Evolutionary conservation across 2,329 filamentous ascomycete genomes (phyloP), one percentile per base, ranked within the genome.

Genomic region (Coleophoma crateriformis): DNA sequence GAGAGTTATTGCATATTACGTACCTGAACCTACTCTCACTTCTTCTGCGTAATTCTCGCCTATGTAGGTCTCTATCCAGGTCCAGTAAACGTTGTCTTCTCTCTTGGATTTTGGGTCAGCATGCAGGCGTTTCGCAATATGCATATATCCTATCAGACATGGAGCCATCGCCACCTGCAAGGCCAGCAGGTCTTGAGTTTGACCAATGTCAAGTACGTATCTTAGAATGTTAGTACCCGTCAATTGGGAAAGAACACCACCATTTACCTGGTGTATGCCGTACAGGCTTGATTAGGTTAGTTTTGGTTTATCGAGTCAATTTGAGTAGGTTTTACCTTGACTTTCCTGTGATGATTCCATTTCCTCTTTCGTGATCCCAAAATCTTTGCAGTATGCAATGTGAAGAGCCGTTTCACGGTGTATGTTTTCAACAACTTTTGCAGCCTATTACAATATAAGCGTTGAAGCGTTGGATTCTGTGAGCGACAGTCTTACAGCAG

Each of bases 11-110:
- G 12, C 15, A 7, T 27, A 10, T 35, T 19, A 27, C 78, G 67
- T 71, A 89, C 87, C 82, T 48, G 77, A 81, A 19, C 88, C 89
- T 3, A 81, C 75, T 55, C 73, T 74, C 48, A 95, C 87, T 6
- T 88, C 88, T 54, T 83, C 75, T 1, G 75, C 70, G 58, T 95
- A 96, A 64, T 94, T 88, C 1, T 88, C 84, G 2, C 84, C 87
- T 14, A 87, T 80, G 63, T 96, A 97, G 62, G 89, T 95, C 64
- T 91, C 76, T 57, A 97, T 89, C 92, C 92, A 97, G 42, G 83
- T 79, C 85, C 87, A 94, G 71, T 95, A 97, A 15, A 71, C 75
- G 64, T 92, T 95, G 0, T 74, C 81, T 12, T 85, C 74, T 37
- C 76, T 75, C 53, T 73, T 73, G 34, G 82, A 86, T n/a, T 71